Percentiles rank a stretch among this genome's conserved stretches.
These are phyloP conservation scores for Rhodotorula kratochvilovae DNA, from an alignment of 768 basidiomycete genomes.

Conservation along the genomic window DNA sequence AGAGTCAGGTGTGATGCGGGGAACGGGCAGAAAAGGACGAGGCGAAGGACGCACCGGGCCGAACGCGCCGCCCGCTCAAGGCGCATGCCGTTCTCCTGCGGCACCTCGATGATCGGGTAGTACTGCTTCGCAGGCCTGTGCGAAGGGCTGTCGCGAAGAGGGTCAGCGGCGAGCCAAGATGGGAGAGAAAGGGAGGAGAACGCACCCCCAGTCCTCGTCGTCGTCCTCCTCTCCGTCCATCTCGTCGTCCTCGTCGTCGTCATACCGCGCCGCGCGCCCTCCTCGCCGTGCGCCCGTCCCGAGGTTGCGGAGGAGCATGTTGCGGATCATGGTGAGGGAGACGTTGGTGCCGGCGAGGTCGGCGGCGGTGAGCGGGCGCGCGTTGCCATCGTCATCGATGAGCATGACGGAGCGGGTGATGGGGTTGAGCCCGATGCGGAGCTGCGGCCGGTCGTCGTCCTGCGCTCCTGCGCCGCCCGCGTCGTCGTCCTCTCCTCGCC, in stretches of 20 bases:
- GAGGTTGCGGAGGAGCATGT: conserved; percentile 21
- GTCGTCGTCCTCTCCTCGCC: conserved; percentile 17
- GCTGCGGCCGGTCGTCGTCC: not conserved
- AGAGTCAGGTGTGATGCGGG: not conserved
- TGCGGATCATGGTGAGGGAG: conserved; percentile 13
- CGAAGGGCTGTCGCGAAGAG: not conserved
- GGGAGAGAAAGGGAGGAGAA: not conserved
- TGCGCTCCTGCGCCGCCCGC: not conserved
- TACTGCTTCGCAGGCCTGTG: conserved; percentile 17
- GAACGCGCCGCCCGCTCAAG: conserved; percentile 74
- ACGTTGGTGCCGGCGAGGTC: conserved; percentile 19
- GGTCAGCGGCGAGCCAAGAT: no score
- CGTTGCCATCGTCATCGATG: conserved; percentile 7
- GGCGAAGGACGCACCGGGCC: not conserved
- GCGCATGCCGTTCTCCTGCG: conserved; percentile 54
- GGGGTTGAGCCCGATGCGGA: conserved; percentile 21
- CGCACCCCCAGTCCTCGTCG: conserved; percentile 20
- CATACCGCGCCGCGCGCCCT: not conserved
- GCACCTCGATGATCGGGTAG: conserved; percentile 24
- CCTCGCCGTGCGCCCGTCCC: not conserved
- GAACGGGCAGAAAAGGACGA: no score
- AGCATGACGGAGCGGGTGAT: not conserved
- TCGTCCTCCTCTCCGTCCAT: conserved; percentile 5
- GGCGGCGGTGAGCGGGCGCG: not conserved
- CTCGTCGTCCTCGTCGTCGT: conserved; percentile 22